These are phyloP conservation scores for Casuarina glauca DNA, from an alignment of 306 rosid species.

Conservation along the genomic window DNA sequence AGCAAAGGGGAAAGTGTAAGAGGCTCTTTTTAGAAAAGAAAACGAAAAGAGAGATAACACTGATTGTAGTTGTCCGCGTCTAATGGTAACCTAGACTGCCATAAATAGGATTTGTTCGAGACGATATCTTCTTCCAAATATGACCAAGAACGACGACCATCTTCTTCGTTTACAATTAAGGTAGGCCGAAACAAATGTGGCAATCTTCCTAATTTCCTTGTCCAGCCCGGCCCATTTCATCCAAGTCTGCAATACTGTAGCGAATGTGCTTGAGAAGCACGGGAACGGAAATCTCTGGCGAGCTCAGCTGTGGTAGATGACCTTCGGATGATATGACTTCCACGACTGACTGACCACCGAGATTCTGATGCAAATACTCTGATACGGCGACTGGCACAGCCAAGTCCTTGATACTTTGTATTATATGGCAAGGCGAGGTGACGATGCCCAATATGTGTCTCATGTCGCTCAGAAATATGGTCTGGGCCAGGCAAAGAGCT, in stretches of 20 bases:
- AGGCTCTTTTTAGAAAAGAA: background rate
- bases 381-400: slow-evolving; percentile 47
- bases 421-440: slow-evolving; percentile 42
- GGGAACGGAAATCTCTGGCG: slow-evolving; percentile 45
- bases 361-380: slow-evolving; percentile 42
- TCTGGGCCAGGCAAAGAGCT: slow-evolving; percentile 41
- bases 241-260: slow-evolving; percentile 22
- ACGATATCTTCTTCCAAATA: too few relatives aligned
- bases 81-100: too few relatives aligned
- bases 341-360: slow-evolving; percentile 40
- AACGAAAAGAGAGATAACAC: background rate
- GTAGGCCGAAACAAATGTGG: too few relatives aligned
- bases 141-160: too few relatives aligned
- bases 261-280: slow-evolving; percentile 44
- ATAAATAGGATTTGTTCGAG: too few relatives aligned
- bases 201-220: too few relatives aligned
- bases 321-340: slow-evolving; percentile 52
- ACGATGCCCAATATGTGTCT: slow-evolving; percentile 30
- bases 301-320: slow-evolving; percentile 54
- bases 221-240: too few relatives aligned
- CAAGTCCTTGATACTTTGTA: slow-evolving; percentile 54
- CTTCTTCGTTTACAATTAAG: too few relatives aligned
- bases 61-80: too few relatives aligned
- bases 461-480: slow-evolving; percentile 45
- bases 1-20: background rate